These are phyloP conservation scores for Berberis thunbergii DNA, from an alignment of 164 flowering plant genomes.

Conservation along the genomic window DNA sequence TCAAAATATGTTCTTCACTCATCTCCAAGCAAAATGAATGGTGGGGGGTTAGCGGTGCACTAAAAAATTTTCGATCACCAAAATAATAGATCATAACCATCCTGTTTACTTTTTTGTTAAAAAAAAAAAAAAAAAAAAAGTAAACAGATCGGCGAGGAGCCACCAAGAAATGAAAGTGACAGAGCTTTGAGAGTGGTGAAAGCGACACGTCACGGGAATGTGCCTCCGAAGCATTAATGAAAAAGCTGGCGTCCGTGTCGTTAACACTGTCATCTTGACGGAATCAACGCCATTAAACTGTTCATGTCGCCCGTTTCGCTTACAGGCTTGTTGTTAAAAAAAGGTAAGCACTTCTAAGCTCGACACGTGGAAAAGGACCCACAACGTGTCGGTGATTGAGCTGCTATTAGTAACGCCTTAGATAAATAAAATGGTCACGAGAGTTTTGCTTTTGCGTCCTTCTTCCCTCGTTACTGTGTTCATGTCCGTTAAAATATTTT, in stretches of 20 bases:
- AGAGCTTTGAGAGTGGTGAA: slow-evolving; percentile 1
- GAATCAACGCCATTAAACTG: background rate
- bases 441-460: background rate
- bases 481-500: background rate
- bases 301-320: background rate
- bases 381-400: background rate
- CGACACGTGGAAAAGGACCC: background rate
- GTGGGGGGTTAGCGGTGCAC: no score
- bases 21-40: no score
- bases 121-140: no score
- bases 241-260: slow-evolving; percentile 12
- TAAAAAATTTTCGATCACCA: no score
- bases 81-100: no score
- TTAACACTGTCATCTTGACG: background rate
- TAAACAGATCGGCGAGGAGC: background rate
- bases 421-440: background rate
- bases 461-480: background rate
- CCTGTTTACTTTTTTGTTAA: no score
- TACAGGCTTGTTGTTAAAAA: background rate
- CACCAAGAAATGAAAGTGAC: background rate
- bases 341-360: background rate
- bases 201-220: slow-evolving; percentile 10
- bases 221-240: slow-evolving; percentile 2
- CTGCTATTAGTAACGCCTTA: background rate
- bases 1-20: no score